Base-by-base conservation (phyloP, 352 stramenopile genomes). In the Globisporangium apiculatum region DNA sequence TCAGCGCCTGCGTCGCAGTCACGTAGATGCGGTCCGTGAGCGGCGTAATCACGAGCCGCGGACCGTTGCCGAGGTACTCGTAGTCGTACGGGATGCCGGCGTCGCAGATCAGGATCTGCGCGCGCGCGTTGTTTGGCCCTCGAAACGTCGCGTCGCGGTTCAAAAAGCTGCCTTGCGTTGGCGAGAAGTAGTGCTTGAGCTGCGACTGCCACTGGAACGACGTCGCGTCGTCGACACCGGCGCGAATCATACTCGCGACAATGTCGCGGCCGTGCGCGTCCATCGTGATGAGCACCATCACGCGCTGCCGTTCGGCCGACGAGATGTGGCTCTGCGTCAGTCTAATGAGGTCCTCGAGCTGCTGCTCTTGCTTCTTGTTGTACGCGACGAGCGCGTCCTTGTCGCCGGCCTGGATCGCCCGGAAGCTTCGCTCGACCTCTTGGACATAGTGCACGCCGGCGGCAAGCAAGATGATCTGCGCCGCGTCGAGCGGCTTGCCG, bases 11-110 rank as follows among this genome's bases (percentile, higher is more conserved):
- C 10, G 94, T 98, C 10, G 94, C 93, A 14, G 93, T 98, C 51
- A 98, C 91, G 71, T 98, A 98, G 55, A 98, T 98, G 55, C 95
- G 89, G 87, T 98, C 95, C 17, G 94, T 98, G 12, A 98, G 67
- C 10, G 94, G 92, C 17, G 95, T 98, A 62, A 98, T 98, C 51
- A 98, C 94, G 14, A 98, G 76, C 2, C 94, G 80, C 15, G 91
- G 86, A 0, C 94, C 91, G 62, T 98, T 98, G 36, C 95, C 95
- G 0, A 98, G 73, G 69, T 98, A 98, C 62, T 98, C 95, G 73
- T 98, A 98, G 65, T 98, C 92, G 65, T 98, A 98, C 10, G 92
- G 89, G 61, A 98, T 89, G 35, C 88, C 87, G 24, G 95, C 95
- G 61, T 97, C 91, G 57, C 83, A 94, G 56, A 98, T 98, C 7